phyloP scores from a whole-genome alignment of 2,329 filamentous ascomycete species.

The Penicillium polonicum region DNA sequence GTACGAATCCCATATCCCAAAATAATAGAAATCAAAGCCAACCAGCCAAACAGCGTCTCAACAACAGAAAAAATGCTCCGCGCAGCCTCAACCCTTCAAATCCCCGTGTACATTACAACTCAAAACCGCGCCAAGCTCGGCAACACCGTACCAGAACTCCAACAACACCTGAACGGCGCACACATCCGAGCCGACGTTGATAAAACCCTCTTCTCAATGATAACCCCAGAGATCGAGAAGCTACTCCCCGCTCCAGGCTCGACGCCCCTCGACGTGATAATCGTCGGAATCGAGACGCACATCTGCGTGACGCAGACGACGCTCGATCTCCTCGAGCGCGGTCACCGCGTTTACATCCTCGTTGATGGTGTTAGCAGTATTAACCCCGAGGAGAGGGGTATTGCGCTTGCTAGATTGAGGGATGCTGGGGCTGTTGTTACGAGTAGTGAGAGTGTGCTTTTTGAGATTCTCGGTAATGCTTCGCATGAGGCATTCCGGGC shows the following conservation, averaged over 20 bases:
- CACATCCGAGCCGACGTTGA: slow-evolving; percentile 63
- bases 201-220: slow-evolving; percentile 91
- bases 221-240: slow-evolving; percentile 63
- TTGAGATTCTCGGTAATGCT: slow-evolving; percentile 86
- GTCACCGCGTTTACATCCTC: slow-evolving; percentile 80
- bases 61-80: slow-evolving; percentile 68
- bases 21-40: background rate
- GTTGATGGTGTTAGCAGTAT: slow-evolving; percentile 88
- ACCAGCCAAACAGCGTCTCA: slow-evolving; percentile 51
- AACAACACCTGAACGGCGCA: slow-evolving; percentile 43
- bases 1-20: slow-evolving; percentile 45
- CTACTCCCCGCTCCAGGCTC: slow-evolving; percentile 34
- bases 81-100: slow-evolving; percentile 52
- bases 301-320: slow-evolving; percentile 94
- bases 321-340: slow-evolving; percentile 71
- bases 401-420: slow-evolving; percentile 75
- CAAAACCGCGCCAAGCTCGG: slow-evolving; percentile 79
- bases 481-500: slow-evolving; percentile 66
- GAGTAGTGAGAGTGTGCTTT: slow-evolving; percentile 84
- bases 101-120: slow-evolving; percentile 83
- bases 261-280: slow-evolving; percentile 60
- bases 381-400: slow-evolving; percentile 74
- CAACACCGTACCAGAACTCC: slow-evolving; percentile 73
- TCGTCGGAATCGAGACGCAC: slow-evolving; percentile 90
- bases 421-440: slow-evolving; percentile 76